Percentiles rank a stretch among this genome's conserved stretches.
Conservation (phyloP, 1,139 yeast genomes). For the Yamadazyma triangularis region DNA sequence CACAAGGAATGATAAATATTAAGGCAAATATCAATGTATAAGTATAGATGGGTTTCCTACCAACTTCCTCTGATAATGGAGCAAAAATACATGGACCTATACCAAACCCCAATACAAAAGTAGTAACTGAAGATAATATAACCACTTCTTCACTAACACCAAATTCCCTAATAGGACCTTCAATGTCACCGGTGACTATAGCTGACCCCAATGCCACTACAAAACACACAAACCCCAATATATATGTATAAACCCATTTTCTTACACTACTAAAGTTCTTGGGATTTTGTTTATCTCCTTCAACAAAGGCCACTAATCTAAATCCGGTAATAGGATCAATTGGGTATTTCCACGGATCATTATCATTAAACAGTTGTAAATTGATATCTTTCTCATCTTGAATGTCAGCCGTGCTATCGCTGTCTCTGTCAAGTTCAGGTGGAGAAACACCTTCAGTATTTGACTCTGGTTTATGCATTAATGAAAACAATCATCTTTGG, state of each 20-base stretch:
- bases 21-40: conserved; percentile 55
- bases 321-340: conserved; percentile 51
- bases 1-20: conserved; percentile 70
- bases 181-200: conserved; percentile 57
- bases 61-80: conserved; percentile 67
- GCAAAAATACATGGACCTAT: conserved; percentile 73
- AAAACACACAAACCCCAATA: conserved; percentile 52
- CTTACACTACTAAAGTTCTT: conserved; percentile 41
- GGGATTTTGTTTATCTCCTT: conserved; percentile 56
- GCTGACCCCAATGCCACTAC: conserved; percentile 60
- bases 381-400: too few relatives aligned
- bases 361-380: conserved; percentile 33
- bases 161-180: conserved; percentile 47
- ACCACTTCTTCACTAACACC: conserved; percentile 53
- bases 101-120: conserved; percentile 71
- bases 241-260: conserved; percentile 54
- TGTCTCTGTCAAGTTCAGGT: too few relatives aligned
- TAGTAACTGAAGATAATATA: conserved; percentile 51
- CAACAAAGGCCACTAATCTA: conserved; percentile 55
- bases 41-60: conserved; percentile 58
- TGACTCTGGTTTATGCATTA: too few relatives aligned
- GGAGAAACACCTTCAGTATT: too few relatives aligned
- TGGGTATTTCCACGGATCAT: conserved; percentile 58
- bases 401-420: too few relatives aligned
- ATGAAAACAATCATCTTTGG: too few relatives aligned